A percentile compares a stretch with the other conserved stretches of the same genome.
phyloP scores from a whole-genome alignment of 495 filamentous ascomycete genomes.

The Platismatia glauca region DNA sequence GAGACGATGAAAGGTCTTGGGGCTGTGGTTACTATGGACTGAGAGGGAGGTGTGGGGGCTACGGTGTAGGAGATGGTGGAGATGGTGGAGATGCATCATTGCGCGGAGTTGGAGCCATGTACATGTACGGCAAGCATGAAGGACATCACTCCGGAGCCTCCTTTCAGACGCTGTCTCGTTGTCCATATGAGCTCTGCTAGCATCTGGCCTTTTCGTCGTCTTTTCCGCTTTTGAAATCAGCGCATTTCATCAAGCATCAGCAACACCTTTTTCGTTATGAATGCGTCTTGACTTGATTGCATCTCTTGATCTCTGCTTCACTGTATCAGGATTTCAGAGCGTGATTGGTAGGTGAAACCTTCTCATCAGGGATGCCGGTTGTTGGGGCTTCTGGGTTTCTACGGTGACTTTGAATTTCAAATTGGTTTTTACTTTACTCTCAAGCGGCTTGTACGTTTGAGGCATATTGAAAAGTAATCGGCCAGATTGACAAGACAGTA shows the following conservation, averaged over 20 bases:
- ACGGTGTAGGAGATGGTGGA: background rate
- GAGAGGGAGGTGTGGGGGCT: slow-evolving; percentile 26
- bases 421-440: background rate
- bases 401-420: background rate
- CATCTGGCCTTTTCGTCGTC: background rate
- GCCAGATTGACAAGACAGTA: background rate
- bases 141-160: background rate
- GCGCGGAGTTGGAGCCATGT: slow-evolving; percentile 8
- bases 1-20: slow-evolving; percentile 87
- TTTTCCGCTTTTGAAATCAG: background rate
- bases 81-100: background rate
- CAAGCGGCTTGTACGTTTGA: background rate
- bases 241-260: background rate
- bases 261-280: background rate
- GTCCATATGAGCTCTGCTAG: background rate
- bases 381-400: background rate
- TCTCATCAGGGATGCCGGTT: background rate
- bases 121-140: slow-evolving; percentile 1
- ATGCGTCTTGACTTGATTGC: background rate
- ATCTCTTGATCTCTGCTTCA: background rate
- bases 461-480: background rate
- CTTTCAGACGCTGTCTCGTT: background rate
- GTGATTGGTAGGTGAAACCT: background rate
- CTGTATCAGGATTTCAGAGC: background rate
- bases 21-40: slow-evolving; percentile 84